These are phyloP conservation scores for Starmerella roubikii DNA, from an alignment of 805 yeast species.

Conservation along the genomic window DNA sequence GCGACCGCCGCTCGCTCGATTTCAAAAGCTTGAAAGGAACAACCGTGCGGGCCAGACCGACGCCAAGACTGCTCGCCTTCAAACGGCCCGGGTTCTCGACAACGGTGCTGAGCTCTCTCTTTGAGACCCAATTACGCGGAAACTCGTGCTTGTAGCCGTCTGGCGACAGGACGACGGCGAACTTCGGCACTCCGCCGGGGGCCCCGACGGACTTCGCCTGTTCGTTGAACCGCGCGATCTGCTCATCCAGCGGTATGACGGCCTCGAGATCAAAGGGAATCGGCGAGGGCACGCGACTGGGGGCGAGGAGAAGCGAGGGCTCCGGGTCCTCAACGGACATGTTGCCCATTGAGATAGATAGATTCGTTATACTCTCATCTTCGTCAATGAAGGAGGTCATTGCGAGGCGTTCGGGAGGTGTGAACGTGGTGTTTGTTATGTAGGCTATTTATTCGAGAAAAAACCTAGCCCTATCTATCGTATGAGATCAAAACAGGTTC, in stretches of 20 bases:
- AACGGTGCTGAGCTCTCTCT: conserved; percentile 48
- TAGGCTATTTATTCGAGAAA: no score
- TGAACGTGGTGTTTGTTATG: no score
- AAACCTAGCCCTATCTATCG: no score
- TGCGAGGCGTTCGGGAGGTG: no score
- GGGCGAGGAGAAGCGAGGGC: background rate
- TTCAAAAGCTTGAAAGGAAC: conserved; percentile 34
- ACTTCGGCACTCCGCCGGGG: conserved; percentile 2
- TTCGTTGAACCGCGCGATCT: background rate
- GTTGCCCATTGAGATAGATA: background rate
- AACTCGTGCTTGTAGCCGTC: conserved; percentile 57
- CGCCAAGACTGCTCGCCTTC: conserved; percentile 63
- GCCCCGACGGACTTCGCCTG: background rate
- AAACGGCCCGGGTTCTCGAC: conserved; percentile 76
- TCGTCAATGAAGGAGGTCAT: background rate
- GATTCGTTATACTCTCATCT: background rate
- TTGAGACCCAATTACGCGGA: conserved; percentile 64
- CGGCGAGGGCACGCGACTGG: background rate
- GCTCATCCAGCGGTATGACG: background rate
- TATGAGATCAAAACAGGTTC: no score
- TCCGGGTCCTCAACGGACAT: background rate
- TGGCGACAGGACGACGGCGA: conserved; percentile 46
- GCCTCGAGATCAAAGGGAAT: background rate
- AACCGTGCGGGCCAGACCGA: conserved; percentile 59
- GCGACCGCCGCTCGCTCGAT: conserved; percentile 33